Evolutionary conservation across 2,329 filamentous ascomycete genomes (phyloP).

Genomic region (Stachybotrys chlorohalonatus): DNA sequence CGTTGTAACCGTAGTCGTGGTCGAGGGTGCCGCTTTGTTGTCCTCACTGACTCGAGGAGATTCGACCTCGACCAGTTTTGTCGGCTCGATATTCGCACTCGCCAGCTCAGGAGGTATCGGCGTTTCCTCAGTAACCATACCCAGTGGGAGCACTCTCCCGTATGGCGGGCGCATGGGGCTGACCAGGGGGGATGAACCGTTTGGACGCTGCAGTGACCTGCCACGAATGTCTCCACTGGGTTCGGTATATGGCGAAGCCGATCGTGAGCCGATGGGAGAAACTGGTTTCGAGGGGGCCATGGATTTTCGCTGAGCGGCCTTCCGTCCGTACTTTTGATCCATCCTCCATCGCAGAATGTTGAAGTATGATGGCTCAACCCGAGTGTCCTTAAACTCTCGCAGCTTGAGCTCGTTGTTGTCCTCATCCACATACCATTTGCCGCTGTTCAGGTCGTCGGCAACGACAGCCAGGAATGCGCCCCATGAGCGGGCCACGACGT

Average conservation of each 20-base stretch:
- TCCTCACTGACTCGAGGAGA: constrained; percentile 40
- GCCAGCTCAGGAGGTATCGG: constrained; percentile 30
- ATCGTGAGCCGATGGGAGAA: constrained; percentile 38
- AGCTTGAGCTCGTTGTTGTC: constrained; percentile 87
- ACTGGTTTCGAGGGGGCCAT: constrained; percentile 31
- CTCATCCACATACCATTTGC: constrained; percentile 88
- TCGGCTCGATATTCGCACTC: constrained; percentile 28
- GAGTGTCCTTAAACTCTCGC: constrained; percentile 79
- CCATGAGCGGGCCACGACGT: constrained; percentile 92
- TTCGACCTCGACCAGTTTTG: constrained; percentile 48
- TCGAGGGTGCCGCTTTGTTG: constrained; percentile 14
- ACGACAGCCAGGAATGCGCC: constrained; percentile 74
- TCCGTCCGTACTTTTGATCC: constrained; percentile 87
- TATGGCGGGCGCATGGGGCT: constrained; percentile 58
- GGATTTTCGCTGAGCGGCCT: constrained; percentile 45
- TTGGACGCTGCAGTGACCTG: constrained; percentile 61
- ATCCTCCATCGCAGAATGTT: constrained; percentile 92
- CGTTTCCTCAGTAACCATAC: constrained; percentile 64
- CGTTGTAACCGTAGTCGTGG: constrained; percentile 17
- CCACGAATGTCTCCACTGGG: constrained; percentile 53
- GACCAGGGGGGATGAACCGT: constrained; percentile 50
- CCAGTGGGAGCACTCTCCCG: constrained; percentile 62
- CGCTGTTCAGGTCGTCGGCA: constrained; percentile 82
- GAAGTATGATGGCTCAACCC: constrained; percentile 87
- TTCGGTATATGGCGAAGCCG: constrained; percentile 55